A percentile compares a stretch with the other conserved stretches of the same genome.
Conservation (phyloP, 306 rosid genomes). For the Cicer cuneatum region DNA sequence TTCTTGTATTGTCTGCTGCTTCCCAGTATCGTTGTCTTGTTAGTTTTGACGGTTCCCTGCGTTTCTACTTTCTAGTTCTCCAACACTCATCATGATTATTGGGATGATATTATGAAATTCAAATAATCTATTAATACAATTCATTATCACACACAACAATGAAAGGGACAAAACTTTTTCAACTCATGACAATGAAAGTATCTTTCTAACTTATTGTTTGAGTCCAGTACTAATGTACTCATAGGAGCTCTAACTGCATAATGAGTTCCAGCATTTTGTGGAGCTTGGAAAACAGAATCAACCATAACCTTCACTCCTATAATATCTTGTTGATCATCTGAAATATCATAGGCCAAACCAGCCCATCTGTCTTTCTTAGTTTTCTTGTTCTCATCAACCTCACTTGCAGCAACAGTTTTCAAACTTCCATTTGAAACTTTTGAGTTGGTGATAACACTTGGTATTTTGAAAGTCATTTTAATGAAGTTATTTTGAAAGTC, state of each 20-base stretch:
- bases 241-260: conserved; percentile 79
- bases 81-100: conserved; percentile 99
- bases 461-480: no score
- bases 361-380: conserved; percentile 68
- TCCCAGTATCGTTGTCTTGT: conserved; percentile 95
- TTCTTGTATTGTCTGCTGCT: conserved; percentile 87
- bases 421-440: conserved; percentile 61
- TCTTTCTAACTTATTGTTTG: conserved; percentile 67
- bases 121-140: not conserved
- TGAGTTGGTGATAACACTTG: no score
- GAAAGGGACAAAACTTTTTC: conserved; percentile 10
- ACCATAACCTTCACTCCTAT: conserved; percentile 96
- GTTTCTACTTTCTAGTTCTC: conserved; percentile 95
- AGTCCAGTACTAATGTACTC: conserved; percentile 87
- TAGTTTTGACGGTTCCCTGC: conserved; percentile 96
- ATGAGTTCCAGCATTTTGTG: conserved; percentile 69
- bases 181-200: conserved; percentile 5
- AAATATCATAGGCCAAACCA: conserved; percentile 74
- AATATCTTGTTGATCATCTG: conserved; percentile 97
- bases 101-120: conserved; percentile 60
- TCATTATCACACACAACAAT: no score
- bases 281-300: conserved; percentile 87
- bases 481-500: no score
- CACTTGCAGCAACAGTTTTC: conserved; percentile 66
- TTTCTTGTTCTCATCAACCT: conserved; percentile 58